Evolutionary conservation across 139 green algal species (phyloP).

Genomic region (Micromonas commoda): DNA sequence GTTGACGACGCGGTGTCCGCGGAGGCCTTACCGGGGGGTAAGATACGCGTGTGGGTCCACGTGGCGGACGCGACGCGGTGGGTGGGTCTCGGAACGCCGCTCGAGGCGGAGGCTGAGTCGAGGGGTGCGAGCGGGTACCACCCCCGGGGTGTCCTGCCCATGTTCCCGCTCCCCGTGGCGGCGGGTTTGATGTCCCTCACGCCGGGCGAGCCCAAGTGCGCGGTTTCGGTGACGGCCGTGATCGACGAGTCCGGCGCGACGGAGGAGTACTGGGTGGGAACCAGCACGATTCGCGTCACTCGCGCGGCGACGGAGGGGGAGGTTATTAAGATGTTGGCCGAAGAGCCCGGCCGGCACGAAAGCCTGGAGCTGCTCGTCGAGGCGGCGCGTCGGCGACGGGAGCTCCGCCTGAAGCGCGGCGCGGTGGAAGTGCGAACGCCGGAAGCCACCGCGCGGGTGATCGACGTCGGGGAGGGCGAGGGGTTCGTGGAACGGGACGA

Average conservation of each 20-base stretch:
- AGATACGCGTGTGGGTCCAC: conserved; percentile 35
- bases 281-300: not conserved
- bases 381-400: not conserved
- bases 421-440: not conserved
- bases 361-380: not conserved
- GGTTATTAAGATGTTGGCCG: no score
- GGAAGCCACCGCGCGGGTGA: not conserved
- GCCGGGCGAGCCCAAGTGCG: not conserved
- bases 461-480: not conserved
- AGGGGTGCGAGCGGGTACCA: conserved; percentile 18
- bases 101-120: conserved; percentile 15
- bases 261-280: not conserved
- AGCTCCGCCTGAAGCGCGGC: no score
- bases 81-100: not conserved
- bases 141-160: conserved; percentile 17
- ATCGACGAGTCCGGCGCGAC: conserved; percentile 25
- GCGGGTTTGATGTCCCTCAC: conserved; percentile 6
- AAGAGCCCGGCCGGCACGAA: no score
- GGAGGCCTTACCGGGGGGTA: not conserved
- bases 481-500: not conserved
- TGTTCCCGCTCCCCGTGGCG: conserved; percentile 22
- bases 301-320: conserved; percentile 7
- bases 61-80: conserved; percentile 34
- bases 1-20: conserved; percentile 34
- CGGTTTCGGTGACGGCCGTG: conserved; percentile 22